Conservation (phyloP, 2,329 filamentous ascomycete species). For the Curvularia sp. region DNA sequence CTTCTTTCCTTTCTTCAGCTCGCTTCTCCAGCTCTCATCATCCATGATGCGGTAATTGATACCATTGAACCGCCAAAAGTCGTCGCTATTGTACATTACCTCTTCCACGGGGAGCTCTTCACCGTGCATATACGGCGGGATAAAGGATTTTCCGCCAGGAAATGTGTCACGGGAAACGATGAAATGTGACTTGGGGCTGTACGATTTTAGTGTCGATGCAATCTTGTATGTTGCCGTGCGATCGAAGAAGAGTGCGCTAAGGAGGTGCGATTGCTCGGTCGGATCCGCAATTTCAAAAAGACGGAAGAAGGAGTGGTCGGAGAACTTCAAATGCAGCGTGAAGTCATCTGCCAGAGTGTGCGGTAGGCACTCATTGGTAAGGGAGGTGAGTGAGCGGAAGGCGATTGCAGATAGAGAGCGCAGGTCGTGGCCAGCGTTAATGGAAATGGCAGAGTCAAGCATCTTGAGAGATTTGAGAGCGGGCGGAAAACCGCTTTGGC, state of each 20-base stretch:
- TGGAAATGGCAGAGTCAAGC: conserved; percentile 33
- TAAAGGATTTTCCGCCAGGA: conserved; percentile 25
- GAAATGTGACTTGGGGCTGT: conserved; percentile 30
- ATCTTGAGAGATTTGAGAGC: conserved; percentile 37
- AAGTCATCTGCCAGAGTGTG: conserved; percentile 21
- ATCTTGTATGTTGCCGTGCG: conserved; percentile 39
- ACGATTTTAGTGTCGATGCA: conserved; percentile 26
- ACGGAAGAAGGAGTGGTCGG: conserved; percentile 25
- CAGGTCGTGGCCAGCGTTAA: conserved; percentile 26
- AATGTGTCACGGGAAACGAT: conserved; percentile 37
- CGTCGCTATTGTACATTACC: conserved; percentile 39
- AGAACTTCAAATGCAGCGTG: conserved; percentile 31
- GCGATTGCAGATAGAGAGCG: conserved; percentile 24
- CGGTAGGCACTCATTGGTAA: conserved; percentile 28
- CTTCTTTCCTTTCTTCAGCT: conserved; percentile 20
- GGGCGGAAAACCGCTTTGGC: conserved; percentile 32
- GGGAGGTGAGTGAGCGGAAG: conserved; percentile 25
- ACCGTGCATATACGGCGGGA: conserved; percentile 47
- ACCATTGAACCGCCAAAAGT: conserved; percentile 39
- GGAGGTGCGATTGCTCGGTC: conserved; percentile 21
- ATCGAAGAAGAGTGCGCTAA: conserved; percentile 30
- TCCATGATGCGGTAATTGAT: conserved; percentile 35
- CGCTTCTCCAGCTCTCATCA: conserved; percentile 29
- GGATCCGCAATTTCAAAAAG: conserved; percentile 17
- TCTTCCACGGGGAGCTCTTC: conserved; percentile 41